Base-by-base conservation (phyloP, 1,139 yeast species). In the Pichia sp. region DNA sequence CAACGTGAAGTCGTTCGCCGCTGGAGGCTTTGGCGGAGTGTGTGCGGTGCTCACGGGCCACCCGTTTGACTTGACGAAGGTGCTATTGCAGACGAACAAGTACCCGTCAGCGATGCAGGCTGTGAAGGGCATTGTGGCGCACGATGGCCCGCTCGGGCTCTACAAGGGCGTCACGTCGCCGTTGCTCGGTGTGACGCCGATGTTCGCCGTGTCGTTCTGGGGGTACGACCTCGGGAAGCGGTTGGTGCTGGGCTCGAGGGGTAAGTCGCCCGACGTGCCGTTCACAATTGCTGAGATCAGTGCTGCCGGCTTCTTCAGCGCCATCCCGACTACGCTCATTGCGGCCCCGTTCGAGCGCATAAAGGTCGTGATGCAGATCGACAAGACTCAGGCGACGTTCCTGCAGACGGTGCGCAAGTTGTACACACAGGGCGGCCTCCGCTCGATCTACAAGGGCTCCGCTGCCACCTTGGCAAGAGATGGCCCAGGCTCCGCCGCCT, bases 161-260 rank as follows among this genome's bases (percentile, higher is more conserved):
- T 93, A 92, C 71, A 90, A 90, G 69, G 97, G 97, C 41, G 90
- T 96, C 0, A 70, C 86, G 58, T 82, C 88, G 0, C 99, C 99
- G 5, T 75, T 93, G 52, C 71, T 88, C 31, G 99, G 99, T 36
- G 98, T 93, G 32, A 93, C 98, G 0, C 99, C 99, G 44, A 93
- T 93, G 90, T 93, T 93, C 75, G 98, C 98, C 10, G 95, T 93
- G 36, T 88, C 96, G 1, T 93, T 93, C 76, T 92, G 98, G 98
- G 98, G 98, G 67, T 93, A 93, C 72, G 98, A 90, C 67, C 77
- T 90, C 54, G 98, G 98, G 59, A 90, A 90, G 73, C 81, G 82
- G 60, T 58, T 92, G 10, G 95, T 92, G 4, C 62, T 77, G 1
- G 63, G 73, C 6, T 31, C 67, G 69, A 51, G 71, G 6, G 79